A percentile compares a stretch with the other conserved stretches of the same genome.
phyloP scores from a whole-genome alignment of 1,284 basidiomycete species.

The Ustilago sp. region DNA sequence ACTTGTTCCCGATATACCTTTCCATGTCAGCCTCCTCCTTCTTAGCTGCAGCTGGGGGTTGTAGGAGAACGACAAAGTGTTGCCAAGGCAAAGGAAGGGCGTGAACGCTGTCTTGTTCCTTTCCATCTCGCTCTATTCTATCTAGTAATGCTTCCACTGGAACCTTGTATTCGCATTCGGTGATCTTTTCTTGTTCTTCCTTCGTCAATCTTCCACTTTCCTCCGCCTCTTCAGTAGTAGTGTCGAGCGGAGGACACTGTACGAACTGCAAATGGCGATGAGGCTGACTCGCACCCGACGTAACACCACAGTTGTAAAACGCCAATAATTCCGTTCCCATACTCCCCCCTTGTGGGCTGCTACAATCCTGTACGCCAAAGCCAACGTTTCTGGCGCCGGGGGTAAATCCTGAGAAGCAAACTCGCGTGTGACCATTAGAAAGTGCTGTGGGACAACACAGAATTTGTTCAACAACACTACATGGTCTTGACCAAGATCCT shows the following conservation, averaged over 20 bases:
- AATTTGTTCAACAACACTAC: slow-evolving; percentile 67
- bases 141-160: slow-evolving; percentile 62
- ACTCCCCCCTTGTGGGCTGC: slow-evolving; percentile 20
- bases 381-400: slow-evolving; percentile 56
- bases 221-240: slow-evolving; percentile 13
- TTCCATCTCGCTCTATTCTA: slow-evolving; percentile 61
- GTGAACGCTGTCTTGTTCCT: slow-evolving; percentile 57
- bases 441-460: slow-evolving; percentile 66
- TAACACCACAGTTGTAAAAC: slow-evolving; percentile 67
- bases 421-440: slow-evolving; percentile 62
- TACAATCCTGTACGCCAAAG: slow-evolving; percentile 59
- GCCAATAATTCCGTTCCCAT: slow-evolving; percentile 49
- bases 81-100: slow-evolving; percentile 65
- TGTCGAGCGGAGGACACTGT: slow-evolving; percentile 46
- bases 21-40: slow-evolving; percentile 30
- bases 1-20: slow-evolving; percentile 57
- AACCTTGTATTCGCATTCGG: slow-evolving; percentile 37
- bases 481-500: slow-evolving; percentile 48
- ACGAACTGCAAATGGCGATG: slow-evolving; percentile 67
- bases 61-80: slow-evolving; percentile 64
- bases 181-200: slow-evolving; percentile 36
- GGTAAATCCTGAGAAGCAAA: slow-evolving; percentile 64
- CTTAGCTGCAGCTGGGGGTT: slow-evolving; percentile 18
- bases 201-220: neutral
- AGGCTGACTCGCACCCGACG: slow-evolving; percentile 62